Conservation (phyloP, 1,284 basidiomycete genomes). For the Farysia itapuensis region DNA sequence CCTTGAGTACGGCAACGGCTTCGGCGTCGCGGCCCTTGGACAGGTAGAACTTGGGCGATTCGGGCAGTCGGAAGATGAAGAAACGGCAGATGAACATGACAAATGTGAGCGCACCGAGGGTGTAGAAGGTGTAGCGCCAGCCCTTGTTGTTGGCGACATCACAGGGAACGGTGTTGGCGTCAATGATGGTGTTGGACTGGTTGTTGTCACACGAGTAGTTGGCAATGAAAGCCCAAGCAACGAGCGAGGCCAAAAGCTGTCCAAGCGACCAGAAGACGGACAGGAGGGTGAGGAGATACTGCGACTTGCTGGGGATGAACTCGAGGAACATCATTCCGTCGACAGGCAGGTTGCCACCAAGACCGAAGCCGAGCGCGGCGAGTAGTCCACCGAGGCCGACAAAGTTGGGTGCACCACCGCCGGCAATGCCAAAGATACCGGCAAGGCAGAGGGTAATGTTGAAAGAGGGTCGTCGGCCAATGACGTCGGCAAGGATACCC, state of each 20-base stretch:
- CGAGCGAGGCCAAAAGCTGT: conserved; percentile 52
- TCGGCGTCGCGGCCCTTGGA: conserved; percentile 58
- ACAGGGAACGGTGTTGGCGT: conserved; percentile 23
- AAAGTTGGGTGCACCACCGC: conserved; percentile 52
- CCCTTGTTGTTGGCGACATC: conserved; percentile 44
- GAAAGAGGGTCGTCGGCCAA: conserved; percentile 56
- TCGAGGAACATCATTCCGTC: conserved; percentile 60
- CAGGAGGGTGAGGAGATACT: conserved; percentile 54
- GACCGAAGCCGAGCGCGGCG: conserved; percentile 52
- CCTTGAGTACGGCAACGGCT: conserved; percentile 49
- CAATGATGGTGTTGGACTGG: conserved; percentile 27
- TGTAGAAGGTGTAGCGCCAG: conserved; percentile 57
- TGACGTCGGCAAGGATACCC: conserved; percentile 56
- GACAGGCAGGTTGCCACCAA: conserved; percentile 57
- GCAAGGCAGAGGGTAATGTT: conserved; percentile 56
- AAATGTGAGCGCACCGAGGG: conserved; percentile 53
- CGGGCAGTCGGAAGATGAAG: conserved; percentile 55
- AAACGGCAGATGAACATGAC: conserved; percentile 53
- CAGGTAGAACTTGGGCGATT: conserved; percentile 58
- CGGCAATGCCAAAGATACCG: conserved; percentile 56
- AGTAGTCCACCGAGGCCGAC: conserved; percentile 52
- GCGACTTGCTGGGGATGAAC: conserved; percentile 52
- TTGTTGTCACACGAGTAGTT: conserved; percentile 49
- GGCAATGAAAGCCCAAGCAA: conserved; percentile 58
- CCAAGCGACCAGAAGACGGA: conserved; percentile 59